phyloP scores from a whole-genome alignment of 176 grass and related monocot genomes.

The Oryza coarctata region DNA sequence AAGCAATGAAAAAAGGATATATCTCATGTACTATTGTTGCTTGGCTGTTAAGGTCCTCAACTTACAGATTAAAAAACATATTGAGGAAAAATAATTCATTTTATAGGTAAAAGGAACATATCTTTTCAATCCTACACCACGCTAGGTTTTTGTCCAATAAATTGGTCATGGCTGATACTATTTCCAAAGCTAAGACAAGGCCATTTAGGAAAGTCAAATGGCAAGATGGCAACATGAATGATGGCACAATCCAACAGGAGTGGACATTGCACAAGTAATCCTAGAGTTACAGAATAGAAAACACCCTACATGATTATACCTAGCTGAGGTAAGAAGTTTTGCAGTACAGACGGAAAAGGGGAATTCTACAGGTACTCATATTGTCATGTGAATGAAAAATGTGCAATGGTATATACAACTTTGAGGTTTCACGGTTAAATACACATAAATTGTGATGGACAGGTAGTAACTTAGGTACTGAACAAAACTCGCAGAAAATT shows the following conservation, averaged over 20 bases:
- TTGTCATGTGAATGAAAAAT: not conserved
- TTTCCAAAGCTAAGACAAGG: not conserved
- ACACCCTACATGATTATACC: not conserved
- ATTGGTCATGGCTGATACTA: not conserved
- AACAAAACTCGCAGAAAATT: not conserved
- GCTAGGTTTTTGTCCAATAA: not conserved
- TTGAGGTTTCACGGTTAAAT: not conserved
- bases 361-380: not conserved
- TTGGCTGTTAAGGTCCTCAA: not conserved
- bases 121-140: not conserved
- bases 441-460: not conserved
- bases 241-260: not conserved
- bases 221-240: not conserved
- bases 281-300: not conserved
- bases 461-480: not conserved
- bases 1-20: not conserved
- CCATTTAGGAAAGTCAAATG: not conserved
- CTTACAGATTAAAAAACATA: not conserved
- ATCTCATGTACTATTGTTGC: not conserved
- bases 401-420: not conserved
- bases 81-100: not conserved
- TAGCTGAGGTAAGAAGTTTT: not conserved
- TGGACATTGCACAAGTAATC: not conserved
- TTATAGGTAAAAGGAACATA: not conserved
- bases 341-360: slow-evolving; percentile 9